phyloP scores from a whole-genome alignment of 495 filamentous ascomycete genomes.

The Talaromyces thailandensis region DNA sequence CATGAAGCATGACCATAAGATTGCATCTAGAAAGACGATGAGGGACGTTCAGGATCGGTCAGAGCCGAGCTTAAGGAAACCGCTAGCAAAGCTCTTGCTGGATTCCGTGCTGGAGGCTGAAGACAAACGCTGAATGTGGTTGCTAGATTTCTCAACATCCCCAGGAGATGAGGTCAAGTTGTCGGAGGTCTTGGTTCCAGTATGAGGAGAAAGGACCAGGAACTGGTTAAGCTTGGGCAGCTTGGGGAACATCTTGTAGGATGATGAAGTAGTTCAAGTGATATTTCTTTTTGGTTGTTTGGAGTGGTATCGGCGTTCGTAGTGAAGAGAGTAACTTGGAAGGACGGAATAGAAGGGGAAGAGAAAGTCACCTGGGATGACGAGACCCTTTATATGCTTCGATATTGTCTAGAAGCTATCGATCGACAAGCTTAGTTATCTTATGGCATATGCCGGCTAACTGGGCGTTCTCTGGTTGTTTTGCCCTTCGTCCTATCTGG shows the following conservation, averaged over 20 bases:
- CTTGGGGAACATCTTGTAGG: conserved; percentile 6
- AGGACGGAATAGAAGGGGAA: neutral
- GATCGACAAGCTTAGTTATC: neutral
- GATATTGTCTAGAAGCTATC: neutral
- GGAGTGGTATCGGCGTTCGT: neutral
- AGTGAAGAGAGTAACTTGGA: neutral
- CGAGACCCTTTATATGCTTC: neutral
- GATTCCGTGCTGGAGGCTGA: conserved; percentile 7
- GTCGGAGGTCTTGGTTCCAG: neutral
- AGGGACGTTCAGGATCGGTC: conserved; percentile 3
- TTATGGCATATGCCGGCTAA: neutral
- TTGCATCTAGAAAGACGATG: neutral
- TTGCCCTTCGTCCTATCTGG: neutral
- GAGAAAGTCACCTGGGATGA: neutral
- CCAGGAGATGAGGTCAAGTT: neutral
- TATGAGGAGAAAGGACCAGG: neutral
- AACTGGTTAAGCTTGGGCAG: conserved; percentile 6
- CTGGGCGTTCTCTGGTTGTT: neutral
- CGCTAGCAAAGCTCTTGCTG: neutral
- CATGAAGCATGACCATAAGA: neutral
- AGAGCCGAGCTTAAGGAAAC: conserved; percentile 7
- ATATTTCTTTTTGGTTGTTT: neutral
- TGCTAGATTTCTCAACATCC: neutral
- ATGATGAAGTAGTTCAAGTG: neutral
- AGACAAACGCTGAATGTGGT: neutral